Evolutionary conservation across 805 yeast species (phyloP).

Genomic region (Candida suzukii): DNA sequence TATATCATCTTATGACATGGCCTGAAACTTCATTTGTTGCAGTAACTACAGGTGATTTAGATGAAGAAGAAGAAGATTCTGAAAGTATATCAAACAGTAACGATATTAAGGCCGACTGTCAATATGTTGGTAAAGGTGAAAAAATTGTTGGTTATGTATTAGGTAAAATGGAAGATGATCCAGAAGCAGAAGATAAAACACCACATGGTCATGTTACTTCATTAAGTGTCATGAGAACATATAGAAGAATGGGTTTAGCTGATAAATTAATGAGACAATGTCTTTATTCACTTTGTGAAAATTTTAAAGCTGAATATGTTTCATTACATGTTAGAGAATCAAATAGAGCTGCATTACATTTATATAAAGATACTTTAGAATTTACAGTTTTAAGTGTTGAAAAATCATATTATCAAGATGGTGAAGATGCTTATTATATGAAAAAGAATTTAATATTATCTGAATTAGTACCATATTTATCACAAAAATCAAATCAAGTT

Average conservation of each 20-base stretch:
- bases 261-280: slow-evolving; percentile 82
- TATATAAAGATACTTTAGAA: slow-evolving; percentile 76
- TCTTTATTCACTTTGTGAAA: slow-evolving; percentile 71
- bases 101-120: slow-evolving; percentile 23
- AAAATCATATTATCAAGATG: slow-evolving; percentile 89
- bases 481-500: slow-evolving; percentile 38
- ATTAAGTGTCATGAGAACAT: slow-evolving; percentile 89
- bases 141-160: slow-evolving; percentile 93
- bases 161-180: slow-evolving; percentile 96
- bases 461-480: slow-evolving; percentile 52
- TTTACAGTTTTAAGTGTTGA: slow-evolving; percentile 82
- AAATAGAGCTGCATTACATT: slow-evolving; percentile 88
- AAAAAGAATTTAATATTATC: slow-evolving; percentile 57
- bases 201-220: slow-evolving; percentile 92
- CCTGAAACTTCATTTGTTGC: slow-evolving; percentile 98
- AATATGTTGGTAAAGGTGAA: slow-evolving; percentile 61
- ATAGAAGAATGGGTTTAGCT: slow-evolving; percentile 92
- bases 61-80: slow-evolving; percentile 1
- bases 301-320: slow-evolving; percentile 75
- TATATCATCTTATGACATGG: slow-evolving; percentile 94
- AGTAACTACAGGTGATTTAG: slow-evolving; percentile 55
- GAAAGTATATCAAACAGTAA: too few species aligned
- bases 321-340: slow-evolving; percentile 90
- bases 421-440: slow-evolving; percentile 98
- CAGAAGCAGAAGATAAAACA: slow-evolving; percentile 63